Evolutionary conservation across 345 rosid genomes (phyloP), one percentile per base, ranked within the genome.

Genomic region (Chamaenerion angustifolium): DNA sequence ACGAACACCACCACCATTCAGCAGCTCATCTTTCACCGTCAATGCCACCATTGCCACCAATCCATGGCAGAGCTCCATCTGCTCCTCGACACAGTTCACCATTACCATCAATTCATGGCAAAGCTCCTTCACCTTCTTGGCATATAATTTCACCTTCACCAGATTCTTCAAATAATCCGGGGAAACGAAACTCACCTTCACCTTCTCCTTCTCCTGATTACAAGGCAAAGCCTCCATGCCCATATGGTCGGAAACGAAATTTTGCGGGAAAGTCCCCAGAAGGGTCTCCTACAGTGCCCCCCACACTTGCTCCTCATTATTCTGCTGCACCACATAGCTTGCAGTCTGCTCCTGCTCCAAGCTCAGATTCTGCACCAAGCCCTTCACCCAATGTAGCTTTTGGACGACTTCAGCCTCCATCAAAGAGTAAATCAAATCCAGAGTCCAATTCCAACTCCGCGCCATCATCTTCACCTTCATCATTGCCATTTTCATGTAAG

Each of bases 361-460:
- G 49, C 60, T 43, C 64, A 11, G 59, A 65, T 59, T 81, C 88
- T 43, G 70, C 62, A 47, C 68, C 80, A 19, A 70, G 86, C 55
- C 95, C 93, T 54, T 68, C 76, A 48, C 93, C 93, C n/a, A 64
- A 57, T 59, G 82, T 75, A 27, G 71, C 66, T 16, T 75, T 72
- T 70, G 74, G 84, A 45, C 83, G 71, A 71, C 65, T 45, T 52
- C 76, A 61, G 23, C 76, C 88, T 49, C 82, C 88, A 47, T 52
- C 77, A 21, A 21, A 21, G 25, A 21, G 25, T 21, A 21, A 2
- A 21, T 21, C 25, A 46, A 71, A 68, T 43, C 43, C 60, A 56
- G 55, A 61, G 57, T 61, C 53, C 37, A 31, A 31, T 46, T 51
- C 71, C 3, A 51, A 68, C 11, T 46, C 46, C 47, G 15, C 12